Evolutionary conservation across 1,284 basidiomycete genomes (phyloP).

Genomic region (Leccinum griseonigrum): DNA sequence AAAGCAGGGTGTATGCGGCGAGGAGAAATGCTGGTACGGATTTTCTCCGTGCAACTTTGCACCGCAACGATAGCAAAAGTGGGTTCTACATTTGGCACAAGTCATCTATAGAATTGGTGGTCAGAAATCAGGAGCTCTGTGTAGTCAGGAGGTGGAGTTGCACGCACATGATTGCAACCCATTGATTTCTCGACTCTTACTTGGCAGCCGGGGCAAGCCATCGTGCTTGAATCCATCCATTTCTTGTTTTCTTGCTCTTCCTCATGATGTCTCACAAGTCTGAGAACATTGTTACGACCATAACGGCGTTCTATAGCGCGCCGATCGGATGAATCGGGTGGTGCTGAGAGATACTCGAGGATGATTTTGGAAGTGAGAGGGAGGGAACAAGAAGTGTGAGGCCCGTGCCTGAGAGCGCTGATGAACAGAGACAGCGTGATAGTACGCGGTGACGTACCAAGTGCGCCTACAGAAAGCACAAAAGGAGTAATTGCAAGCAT

Average conservation of each 20-base stretch:
- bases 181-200: conserved; percentile 70
- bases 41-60: conserved; percentile 44
- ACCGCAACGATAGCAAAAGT: conserved; percentile 81
- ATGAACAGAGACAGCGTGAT: conserved; percentile 1
- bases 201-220: conserved; percentile 67
- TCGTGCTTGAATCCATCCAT: conserved; percentile 63
- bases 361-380: conserved; percentile 60
- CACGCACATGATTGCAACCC: conserved; percentile 75
- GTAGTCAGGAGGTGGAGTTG: neutral
- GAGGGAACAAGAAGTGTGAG: conserved; percentile 62
- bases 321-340: conserved; percentile 48
- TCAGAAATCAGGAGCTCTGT: neutral
- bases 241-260: conserved; percentile 66
- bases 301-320: conserved; percentile 55
- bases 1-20: conserved; percentile 52
- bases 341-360: conserved; percentile 55
- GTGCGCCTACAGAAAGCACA: conserved; percentile 73
- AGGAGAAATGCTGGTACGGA: conserved; percentile 72
- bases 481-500: conserved; percentile 64
- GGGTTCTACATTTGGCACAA: conserved; percentile 62
- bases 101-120: conserved; percentile 55
- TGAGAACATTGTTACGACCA: conserved; percentile 54
- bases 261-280: conserved; percentile 55
- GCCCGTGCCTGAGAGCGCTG: conserved; percentile 61
- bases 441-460: conserved; percentile 47